A percentile compares a stretch with the other conserved stretches of the same genome.
phyloP scores from a whole-genome alignment of 2,329 filamentous ascomycete genomes.

The Zymoseptoria brevis region DNA sequence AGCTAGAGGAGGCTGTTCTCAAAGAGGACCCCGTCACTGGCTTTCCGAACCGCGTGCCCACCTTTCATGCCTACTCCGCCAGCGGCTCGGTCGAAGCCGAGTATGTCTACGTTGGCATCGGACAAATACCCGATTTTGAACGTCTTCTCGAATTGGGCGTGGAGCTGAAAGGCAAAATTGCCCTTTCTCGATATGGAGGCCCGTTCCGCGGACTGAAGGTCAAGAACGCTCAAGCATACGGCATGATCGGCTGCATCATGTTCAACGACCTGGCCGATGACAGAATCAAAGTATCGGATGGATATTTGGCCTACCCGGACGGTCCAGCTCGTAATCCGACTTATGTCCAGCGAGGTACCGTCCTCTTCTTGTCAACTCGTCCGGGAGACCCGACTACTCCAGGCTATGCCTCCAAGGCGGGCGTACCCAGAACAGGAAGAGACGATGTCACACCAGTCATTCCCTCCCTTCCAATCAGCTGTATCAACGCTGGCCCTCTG shows the following conservation, averaged over 20 bases:
- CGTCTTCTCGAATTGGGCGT: constrained; percentile 34
- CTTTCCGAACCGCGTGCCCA: constrained; percentile 24
- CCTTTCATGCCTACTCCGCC: constrained; percentile 43
- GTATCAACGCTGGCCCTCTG: constrained; percentile 69
- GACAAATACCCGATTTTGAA: constrained; percentile 39
- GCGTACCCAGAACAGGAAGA: constrained; percentile 61
- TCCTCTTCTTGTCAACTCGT: constrained; percentile 55
- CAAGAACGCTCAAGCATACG: constrained; percentile 33
- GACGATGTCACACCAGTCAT: constrained; percentile 62
- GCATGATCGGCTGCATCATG: constrained; percentile 1
- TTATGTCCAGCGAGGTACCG: constrained; percentile 39
- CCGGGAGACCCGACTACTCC: constrained; percentile 69
- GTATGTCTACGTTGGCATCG: constrained; percentile 34
- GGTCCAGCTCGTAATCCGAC: constrained; percentile 40
- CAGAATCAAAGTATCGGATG: constrained; percentile 40
- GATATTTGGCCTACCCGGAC: constrained; percentile 36
- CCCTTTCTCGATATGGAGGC: constrained; percentile 34
- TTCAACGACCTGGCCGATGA: constrained; percentile 1
- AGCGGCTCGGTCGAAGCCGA: constrained; percentile 41
- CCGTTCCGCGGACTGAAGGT: constrained; percentile 38
- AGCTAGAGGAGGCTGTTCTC: constrained; percentile 21
- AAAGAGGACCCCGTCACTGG: constrained; percentile 18
- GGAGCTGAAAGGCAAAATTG: constrained; percentile 41
- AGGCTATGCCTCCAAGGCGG: constrained; percentile 79
- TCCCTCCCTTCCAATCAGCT: constrained; percentile 80